Evolutionary conservation across 495 filamentous ascomycete genomes (phyloP), one percentile per base, ranked within the genome.

Genomic region (Podospora pseudocomata): DNA sequence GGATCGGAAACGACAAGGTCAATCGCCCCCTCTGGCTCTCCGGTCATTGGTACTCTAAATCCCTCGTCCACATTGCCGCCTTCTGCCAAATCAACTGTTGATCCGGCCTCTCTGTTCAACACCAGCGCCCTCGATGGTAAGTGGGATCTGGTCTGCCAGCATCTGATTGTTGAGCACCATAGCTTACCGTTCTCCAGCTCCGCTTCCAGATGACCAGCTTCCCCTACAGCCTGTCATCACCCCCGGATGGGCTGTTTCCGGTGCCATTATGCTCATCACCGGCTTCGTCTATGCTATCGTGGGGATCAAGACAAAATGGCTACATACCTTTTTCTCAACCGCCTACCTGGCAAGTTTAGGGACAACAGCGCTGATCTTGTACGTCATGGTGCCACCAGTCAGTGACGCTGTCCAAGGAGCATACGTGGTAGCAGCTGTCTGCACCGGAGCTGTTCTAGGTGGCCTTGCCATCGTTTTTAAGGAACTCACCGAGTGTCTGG

Each of bases 331-430:
- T 74, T 82, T 96, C 61, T 94, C 92, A 5, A 85, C 90, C 1
- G 91, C 87, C 4, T 93, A 90, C 72, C 79, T 96, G 15, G 83
- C 86, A 18, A 86, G 87, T 69, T 79, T 97, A 32, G 86, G 90
- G 15, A 89, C 94, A 5, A 89, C 90, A 0, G 91, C 97, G 23
- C 79, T 98, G 9, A 94, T 98, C 68, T 78, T 95, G 58, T 98
- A 97, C 74, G 90, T 97, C 60, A 95, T 94, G 90, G 89, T 83
- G 62, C 90, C 89, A 2, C 93, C 94, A 0, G 86, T 96, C 60
- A 84, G 80, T 68, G 80, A 90, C 72, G 92, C 87, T 0, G 82
- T 97, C 7, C 92, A 97, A 78, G 94, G 94, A 55, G 94, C 89
- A 30, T 97, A 95, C 74, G 85, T 98, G 26, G 91, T 95, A 4